Base-by-base conservation (phyloP, 1,284 basidiomycete species). In the Lentinula novae-zelandiae region DNA sequence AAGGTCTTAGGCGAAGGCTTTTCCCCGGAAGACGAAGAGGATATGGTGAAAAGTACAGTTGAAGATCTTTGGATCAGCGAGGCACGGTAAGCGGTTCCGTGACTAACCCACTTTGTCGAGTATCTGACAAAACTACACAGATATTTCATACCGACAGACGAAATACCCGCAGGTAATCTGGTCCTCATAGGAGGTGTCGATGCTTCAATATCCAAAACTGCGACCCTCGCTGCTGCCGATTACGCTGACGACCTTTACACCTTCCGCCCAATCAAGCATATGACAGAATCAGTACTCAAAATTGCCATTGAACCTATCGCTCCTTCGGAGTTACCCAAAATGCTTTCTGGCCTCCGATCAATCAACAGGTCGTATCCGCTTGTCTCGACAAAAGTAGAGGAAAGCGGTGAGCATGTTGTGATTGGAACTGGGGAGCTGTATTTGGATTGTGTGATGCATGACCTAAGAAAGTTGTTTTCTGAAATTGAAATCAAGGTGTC, bases 401-500 rank as follows among this genome's bases (percentile, higher is more conserved):
- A 99, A 76, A 95, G 92, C 58, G 97, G 97, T 34, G 97, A 99
- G 73, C 97, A 99, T 74, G 92, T 99, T 60, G 78, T 99, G 58
- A 87, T 99, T 64, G 97, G 97, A 52, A 98, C 97, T 0, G 97
- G 97, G 58, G 97, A 99, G 73, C 78, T 99, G 54, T 98, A 97
- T 75, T 81, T 99, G 68, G 97, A 99, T 73, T 97, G 91, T 66
- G 92, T 98, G 50, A 86, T 99, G 87, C 96, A 99, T 72, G 97
- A 99, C 76, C 77, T 99, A 64, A 83, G 97, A 63, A 85, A 85
- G 64, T 73, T 99, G 64, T 99, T 97, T 77, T 87, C 93, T 51
- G 97, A 99, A 79, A 98, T 99, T 67, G 97, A 99, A 82, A 98
- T 99, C 81, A 98, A 99, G 78, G 95, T 99, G 13, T 98, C 95